Conservation (phyloP, 257 asterid species). For the Buddleja alternifolia region DNA sequence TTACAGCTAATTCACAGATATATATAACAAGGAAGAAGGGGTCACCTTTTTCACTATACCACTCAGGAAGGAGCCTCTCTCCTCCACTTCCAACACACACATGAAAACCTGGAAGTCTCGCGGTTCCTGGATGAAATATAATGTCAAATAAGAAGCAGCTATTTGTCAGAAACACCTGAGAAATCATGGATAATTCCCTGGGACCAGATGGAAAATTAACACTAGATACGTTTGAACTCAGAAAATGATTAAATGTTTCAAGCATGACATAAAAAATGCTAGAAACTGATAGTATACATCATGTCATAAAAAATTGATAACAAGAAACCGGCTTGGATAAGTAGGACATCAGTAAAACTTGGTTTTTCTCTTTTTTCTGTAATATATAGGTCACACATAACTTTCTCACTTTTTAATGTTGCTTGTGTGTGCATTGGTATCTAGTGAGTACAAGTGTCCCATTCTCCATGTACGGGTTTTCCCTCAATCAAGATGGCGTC, state of each 20-base stretch:
- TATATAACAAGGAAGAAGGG: not conserved
- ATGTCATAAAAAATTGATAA: not conserved
- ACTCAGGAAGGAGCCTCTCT: slow-evolving; percentile 85
- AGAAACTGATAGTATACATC: not conserved
- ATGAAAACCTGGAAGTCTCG: slow-evolving; percentile 90
- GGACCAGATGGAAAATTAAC: slow-evolving; percentile 2
- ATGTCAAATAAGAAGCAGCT: not conserved
- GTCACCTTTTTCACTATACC: slow-evolving; percentile 86
- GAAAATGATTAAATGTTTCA: not conserved
- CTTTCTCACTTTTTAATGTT: not conserved
- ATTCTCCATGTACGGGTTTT: not conserved
- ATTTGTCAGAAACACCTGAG: not conserved
- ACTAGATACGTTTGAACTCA: not conserved
- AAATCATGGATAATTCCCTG: not conserved
- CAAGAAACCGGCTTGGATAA: not conserved
- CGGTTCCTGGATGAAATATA: slow-evolving; percentile 58
- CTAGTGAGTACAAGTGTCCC: not conserved
- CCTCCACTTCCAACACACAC: slow-evolving; percentile 95
- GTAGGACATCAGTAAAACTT: not conserved
- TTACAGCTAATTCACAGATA: not conserved
- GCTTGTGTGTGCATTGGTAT: not conserved
- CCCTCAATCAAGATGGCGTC: not conserved
- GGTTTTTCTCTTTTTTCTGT: not conserved
- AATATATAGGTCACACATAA: not conserved
- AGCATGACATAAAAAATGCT: not conserved